These are phyloP conservation scores for Malassezia restricta DNA, from an alignment of 1,284 basidiomycete species.

Conservation along the genomic window DNA sequence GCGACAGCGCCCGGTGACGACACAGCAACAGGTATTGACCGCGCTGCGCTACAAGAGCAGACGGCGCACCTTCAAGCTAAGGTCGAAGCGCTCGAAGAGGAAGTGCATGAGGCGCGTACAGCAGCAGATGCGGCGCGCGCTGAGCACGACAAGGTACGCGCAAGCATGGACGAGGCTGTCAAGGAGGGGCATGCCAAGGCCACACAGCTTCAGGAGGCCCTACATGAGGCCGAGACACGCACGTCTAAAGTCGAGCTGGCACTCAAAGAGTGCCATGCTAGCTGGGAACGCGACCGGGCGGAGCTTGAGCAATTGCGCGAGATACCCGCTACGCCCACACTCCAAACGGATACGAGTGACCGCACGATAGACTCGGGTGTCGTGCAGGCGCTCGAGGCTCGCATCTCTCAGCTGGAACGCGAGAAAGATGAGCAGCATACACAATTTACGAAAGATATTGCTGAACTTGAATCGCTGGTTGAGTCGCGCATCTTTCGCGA, in stretches of 20 bases:
- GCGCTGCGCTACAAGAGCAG: conserved; percentile 77
- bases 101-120: conserved; percentile 60
- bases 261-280: conserved; percentile 69
- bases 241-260: conserved; percentile 59
- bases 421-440: conserved; percentile 30
- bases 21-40: conserved; percentile 74
- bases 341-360: conserved; percentile 43
- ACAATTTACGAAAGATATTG: conserved; percentile 29
- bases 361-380: conserved; percentile 50
- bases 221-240: conserved; percentile 45
- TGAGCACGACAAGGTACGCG: conserved; percentile 53
- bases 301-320: conserved; percentile 80
- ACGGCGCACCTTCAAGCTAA: conserved; percentile 70
- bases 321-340: conserved; percentile 46
- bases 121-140: background rate
- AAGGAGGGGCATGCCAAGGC: conserved; percentile 54
- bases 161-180: conserved; percentile 58
- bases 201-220: conserved; percentile 55
- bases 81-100: conserved; percentile 65
- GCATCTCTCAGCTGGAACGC: conserved; percentile 36
- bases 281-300: conserved; percentile 76
- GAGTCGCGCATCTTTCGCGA: conserved; percentile 37
- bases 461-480: conserved; percentile 33
- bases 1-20: conserved; percentile 27
- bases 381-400: conserved; percentile 29